Evolutionary conservation across 768 basidiomycete species (phyloP).

Genomic region (Xerocomus brunneocitrinus): DNA sequence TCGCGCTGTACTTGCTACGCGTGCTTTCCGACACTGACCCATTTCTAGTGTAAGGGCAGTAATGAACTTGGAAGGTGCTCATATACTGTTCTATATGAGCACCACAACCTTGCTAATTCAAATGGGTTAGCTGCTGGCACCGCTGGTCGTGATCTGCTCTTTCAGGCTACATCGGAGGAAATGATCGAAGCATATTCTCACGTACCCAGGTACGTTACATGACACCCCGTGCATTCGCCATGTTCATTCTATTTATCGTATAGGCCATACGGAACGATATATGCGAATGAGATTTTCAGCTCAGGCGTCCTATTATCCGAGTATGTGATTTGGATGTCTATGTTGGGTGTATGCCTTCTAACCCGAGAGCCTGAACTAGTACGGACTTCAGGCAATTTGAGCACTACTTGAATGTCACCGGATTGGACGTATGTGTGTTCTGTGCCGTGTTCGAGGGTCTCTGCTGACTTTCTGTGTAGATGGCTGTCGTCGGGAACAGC

Average conservation of each 20-base stretch:
- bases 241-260: background rate
- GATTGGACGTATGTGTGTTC: conserved; percentile 65
- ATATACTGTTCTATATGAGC: background rate
- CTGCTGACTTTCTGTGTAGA: conserved; percentile 41
- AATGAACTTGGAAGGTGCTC: conserved; percentile 82
- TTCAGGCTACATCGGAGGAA: conserved; percentile 92
- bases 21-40: background rate
- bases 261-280: conserved; percentile 82
- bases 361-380: conserved; percentile 35
- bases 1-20: background rate
- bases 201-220: conserved; percentile 60
- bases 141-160: conserved; percentile 82
- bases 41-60: conserved; percentile 66
- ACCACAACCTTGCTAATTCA: conserved; percentile 3
- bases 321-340: conserved; percentile 39
- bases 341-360: conserved; percentile 3
- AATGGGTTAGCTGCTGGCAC: conserved; percentile 67
- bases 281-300: conserved; percentile 89
- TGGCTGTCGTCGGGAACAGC: conserved; percentile 88
- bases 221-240: background rate
- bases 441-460: background rate
- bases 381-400: conserved; percentile 97
- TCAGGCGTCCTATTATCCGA: conserved; percentile 89
- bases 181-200: conserved; percentile 90
- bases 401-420: conserved; percentile 83